Evolutionary conservation across 2,329 filamentous ascomycete species (phyloP), one percentile per base, ranked within the genome.

Genomic region (Phaeosphaeria sp.): DNA sequence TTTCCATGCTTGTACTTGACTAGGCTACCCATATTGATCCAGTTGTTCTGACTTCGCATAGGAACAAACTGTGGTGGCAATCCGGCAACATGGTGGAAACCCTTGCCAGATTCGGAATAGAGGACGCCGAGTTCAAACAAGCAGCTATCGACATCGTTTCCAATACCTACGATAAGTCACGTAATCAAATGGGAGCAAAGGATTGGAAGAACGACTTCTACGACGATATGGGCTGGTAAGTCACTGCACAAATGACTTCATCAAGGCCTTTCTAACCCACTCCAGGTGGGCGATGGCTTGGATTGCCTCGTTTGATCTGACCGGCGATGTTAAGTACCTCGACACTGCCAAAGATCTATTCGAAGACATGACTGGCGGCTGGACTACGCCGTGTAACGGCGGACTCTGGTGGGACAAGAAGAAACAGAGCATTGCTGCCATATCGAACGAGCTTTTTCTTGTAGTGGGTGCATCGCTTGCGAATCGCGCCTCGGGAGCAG

Each of bases 221-320:
- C 62, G 86, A 89, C 60, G 86, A 88, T 65, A 83, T 85, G 67
- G 82, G 84, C n/a, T 52, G 46, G 46, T 47, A 30, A 47, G 36
- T 30, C 7, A 15, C 46, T 18, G n/a, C 22, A n/a, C 1, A 6
- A n/a, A 21, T 2, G 9, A n/a, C 11, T 1, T 18, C 6, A 18
- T 10, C 3, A 18, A n/a, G 7, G 21, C n/a, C 4, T 27, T 30
- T 1, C 15, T 30, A 30, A 30, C 2, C 30, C 11, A 21, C 15
- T 15, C 6, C 20, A 88, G 86, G 86, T 89, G 86, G 86, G 85
- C 82, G 10, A 78, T 88, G 56, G 86, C 79, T 18, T 82, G 85
- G 79, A 83, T 88, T 52, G 80, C 83, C 22, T 78, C 83, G 4
- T 86, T 81, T 65, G 86, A 89, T 65, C 75, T 85, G 17, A 85